phyloP scores from a whole-genome alignment of 2,329 filamentous ascomycete species.

The Proliferodiscus dingleyae region DNA sequence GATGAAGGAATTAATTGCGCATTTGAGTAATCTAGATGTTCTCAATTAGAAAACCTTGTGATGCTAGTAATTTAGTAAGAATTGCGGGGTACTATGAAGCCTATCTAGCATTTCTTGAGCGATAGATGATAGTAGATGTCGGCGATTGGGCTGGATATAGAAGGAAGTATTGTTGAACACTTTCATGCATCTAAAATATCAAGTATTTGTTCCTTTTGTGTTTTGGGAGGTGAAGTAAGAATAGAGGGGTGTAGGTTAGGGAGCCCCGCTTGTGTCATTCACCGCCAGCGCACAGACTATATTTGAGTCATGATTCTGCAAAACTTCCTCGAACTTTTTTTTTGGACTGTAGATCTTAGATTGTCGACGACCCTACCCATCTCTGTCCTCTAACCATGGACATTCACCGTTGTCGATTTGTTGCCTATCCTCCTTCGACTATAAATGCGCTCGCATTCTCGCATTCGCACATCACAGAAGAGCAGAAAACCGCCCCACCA shows the following conservation, averaged over 20 bases:
- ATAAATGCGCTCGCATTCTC: slow-evolving; percentile 97
- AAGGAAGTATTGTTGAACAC: no score
- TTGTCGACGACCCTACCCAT: background rate
- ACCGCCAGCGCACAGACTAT: slow-evolving; percentile 2
- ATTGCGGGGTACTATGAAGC: no score
- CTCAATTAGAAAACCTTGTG: no score
- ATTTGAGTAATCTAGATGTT: no score
- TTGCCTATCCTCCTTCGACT: slow-evolving; percentile 82
- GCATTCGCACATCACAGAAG: slow-evolving; percentile 54
- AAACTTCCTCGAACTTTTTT: slow-evolving; percentile 6
- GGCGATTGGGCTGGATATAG: no score
- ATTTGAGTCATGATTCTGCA: slow-evolving; percentile 1
- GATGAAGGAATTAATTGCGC: no score
- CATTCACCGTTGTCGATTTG: slow-evolving; percentile 94
- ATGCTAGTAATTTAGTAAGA: no score
- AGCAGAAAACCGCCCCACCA: slow-evolving; percentile 52
- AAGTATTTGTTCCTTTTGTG: no score
- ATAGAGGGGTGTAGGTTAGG: background rate
- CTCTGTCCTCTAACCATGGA: slow-evolving; percentile 59
- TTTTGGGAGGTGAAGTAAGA: no score
- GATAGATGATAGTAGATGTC: no score
- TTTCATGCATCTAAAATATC: no score
- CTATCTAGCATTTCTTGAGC: no score
- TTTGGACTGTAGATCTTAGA: background rate
- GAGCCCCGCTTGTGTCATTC: background rate